Evolutionary conservation across 805 yeast genomes (phyloP).

Genomic region (Spathaspora boniae): DNA sequence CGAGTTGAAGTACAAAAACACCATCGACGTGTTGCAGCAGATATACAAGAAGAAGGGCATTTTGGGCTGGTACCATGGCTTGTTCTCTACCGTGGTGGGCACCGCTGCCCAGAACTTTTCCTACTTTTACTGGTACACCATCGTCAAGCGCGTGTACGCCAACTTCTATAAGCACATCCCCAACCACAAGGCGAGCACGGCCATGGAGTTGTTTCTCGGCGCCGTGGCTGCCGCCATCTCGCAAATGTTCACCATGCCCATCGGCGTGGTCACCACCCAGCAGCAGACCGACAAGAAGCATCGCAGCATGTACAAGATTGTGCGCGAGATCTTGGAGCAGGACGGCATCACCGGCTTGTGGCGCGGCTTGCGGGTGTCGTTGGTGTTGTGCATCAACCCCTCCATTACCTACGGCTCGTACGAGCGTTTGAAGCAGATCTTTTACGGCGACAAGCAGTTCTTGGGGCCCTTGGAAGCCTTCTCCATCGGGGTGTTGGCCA

Average conservation of each 20-base stretch:
- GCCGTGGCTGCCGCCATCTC: conserved; percentile 81
- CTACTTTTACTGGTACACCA: conserved; percentile 84
- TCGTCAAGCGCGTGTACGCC: conserved; percentile 57
- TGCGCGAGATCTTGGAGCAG: conserved; percentile 49
- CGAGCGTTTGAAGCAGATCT: conserved; percentile 57
- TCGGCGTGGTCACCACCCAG: conserved; percentile 64
- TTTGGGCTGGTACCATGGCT: conserved; percentile 69
- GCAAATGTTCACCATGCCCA: conserved; percentile 78
- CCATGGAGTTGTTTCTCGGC: conserved; percentile 69
- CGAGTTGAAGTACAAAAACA: conserved; percentile 46
- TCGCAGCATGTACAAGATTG: conserved; percentile 28
- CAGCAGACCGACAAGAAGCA: conserved; percentile 51
- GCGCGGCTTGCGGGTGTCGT: conserved; percentile 78
- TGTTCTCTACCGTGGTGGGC: conserved; percentile 62
- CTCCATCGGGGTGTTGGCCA: conserved; percentile 72
- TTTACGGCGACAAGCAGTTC: conserved; percentile 40
- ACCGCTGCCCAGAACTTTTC: conserved; percentile 77
- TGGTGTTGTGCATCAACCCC: conserved; percentile 77
- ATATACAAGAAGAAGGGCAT: conserved; percentile 60
- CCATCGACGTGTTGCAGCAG: conserved; percentile 59
- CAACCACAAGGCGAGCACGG: conserved; percentile 46
- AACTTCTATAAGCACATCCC: conserved; percentile 32
- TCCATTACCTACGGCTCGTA: conserved; percentile 82
- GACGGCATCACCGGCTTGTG: conserved; percentile 74
- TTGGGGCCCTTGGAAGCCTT: conserved; percentile 65